Base-by-base conservation (phyloP, 192 early-diverging fungal species). In the Coemansia sp. region DNA sequence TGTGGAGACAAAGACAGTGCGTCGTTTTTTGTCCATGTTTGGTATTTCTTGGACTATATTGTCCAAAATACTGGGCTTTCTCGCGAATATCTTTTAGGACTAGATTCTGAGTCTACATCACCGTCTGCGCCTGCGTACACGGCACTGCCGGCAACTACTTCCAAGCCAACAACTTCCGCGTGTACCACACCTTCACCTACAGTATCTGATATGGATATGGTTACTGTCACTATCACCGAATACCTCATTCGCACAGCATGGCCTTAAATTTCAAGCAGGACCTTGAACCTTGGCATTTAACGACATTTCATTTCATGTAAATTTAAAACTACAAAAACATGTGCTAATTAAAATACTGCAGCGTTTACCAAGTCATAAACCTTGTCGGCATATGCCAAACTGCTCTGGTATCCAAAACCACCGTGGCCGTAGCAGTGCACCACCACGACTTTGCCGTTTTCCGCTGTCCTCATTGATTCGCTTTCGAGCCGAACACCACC, bases 401-500 rank as follows among this genome's bases (percentile, higher is more conserved):
- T 74, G 57, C 57, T 52, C 20, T 52, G 50, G 18, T 75, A 84
- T 64, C 85, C 88, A 76, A 77, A 88, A 1, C 86, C 86, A 12
- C 73, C 84, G 65, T 90, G 88, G 3, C 88, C 88, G 59, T 89
- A 89, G 63, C 84, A 85, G 60, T 89, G 88, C 7, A 84, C 82
- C 3, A 86, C 73, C 2, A 73, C 29, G 4, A 86, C 57, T 16
- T 32, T 35, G 19, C 64, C 20, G n/a, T 35, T 39, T 16, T 8
- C 26, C n/a, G 16, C 41, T n/a, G 18, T 26, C 5, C 10, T n/a
- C 20, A 54, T 57, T 8, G 23, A 20, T 23, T 65, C 32, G 13
- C 22, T 8, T 11, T 87, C 82, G 12, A 89, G 49, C 24, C 88
- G 74, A 16, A 83, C 67, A 1, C 88, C 86, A 18, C 83, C 85